Base-by-base conservation (phyloP, 108 stramenopile species). In the Asterionellopsis glacialis region DNA sequence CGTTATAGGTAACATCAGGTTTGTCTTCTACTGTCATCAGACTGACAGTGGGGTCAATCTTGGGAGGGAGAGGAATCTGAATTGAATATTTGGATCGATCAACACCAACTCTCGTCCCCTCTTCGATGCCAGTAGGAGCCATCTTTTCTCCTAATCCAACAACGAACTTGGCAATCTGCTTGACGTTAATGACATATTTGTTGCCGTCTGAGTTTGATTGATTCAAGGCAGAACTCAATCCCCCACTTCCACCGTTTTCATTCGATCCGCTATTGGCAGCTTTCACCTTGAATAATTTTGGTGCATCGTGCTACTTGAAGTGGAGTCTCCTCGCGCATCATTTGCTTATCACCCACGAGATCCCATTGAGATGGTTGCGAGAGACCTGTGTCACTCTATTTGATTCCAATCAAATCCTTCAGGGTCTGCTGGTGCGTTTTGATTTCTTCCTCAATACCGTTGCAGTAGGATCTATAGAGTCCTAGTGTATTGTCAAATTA, bases 11-110 rank as follows among this genome's bases (percentile, higher is more conserved):
- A 61, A 87, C 87, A 2, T 76, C 80, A 12, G 93, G 85, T 82
- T 97, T 98, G 62, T 98, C 98, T 76, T 99, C 98, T 27, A 99
- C 98, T 0, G 96, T 97, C 98, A 99, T 99, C 42, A 99, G 80
- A 62, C 75, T 74, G 6, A 99, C 98, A 21, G 98, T 96, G n/a
- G 98, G 96, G 83, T 99, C 98, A 67, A 99, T 99, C 68, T 96
- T 95, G 60, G 98, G 98, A 3, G 98, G 98, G 33, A 99, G 65
- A 1, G 98, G 98, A 65, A 97, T 95, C 76, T 99, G 97, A 75
- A 99, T 98, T 50, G 83, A 79, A 68, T 97, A 97, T 76, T 97
- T 97, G 65, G 94, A 80, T 16, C 91, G 76, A 64, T 97, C 96
- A 14, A 98, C 97, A 6, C 98, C 98, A 11, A 99, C 96, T 53